Conservation (phyloP, 108 stramenopile species). For the Mayamaea pseudoterrestris region DNA sequence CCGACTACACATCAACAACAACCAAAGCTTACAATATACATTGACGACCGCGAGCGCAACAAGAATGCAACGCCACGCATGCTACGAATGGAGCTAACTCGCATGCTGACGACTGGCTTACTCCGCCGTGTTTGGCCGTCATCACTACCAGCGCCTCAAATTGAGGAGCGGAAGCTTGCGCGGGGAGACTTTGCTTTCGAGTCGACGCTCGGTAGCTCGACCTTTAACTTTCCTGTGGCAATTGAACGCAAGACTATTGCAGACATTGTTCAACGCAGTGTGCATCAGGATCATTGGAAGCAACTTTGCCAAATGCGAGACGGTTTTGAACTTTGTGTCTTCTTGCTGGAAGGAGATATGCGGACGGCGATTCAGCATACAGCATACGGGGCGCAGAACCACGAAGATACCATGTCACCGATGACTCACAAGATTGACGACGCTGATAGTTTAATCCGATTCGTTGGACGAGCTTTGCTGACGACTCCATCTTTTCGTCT, state of each 20-base stretch:
- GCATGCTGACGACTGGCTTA: slow-evolving; percentile 3
- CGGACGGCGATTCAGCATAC: slow-evolving; percentile 5
- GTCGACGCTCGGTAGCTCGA: slow-evolving; percentile 1
- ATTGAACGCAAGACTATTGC: slow-evolving; percentile 18
- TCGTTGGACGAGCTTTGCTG: slow-evolving; percentile 14
- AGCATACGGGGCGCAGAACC: slow-evolving; percentile 10
- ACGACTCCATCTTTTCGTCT: slow-evolving; percentile 8
- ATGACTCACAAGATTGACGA: slow-evolving; percentile 10
- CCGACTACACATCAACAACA: too few relatives aligned
- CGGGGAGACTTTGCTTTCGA: slow-evolving; percentile 20
- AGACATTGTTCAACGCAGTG: slow-evolving; percentile 23
- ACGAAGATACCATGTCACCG: too few relatives aligned
- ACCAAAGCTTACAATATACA: slow-evolving; percentile 6
- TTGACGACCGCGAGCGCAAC: slow-evolving; percentile 21
- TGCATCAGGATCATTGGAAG: slow-evolving; percentile 15
- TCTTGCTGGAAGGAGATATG: slow-evolving; percentile 17
- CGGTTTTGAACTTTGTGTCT: slow-evolving; percentile 1
- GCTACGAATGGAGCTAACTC: slow-evolving; percentile 13
- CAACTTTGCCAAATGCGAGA: slow-evolving; percentile 18
- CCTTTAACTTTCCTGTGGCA: too few relatives aligned
- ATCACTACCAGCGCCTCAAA: neutral
- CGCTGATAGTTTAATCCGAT: slow-evolving; percentile 7
- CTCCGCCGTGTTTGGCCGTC: slow-evolving; percentile 9
- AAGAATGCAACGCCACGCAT: slow-evolving; percentile 16
- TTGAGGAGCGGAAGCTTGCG: slow-evolving; percentile 7